Percentiles rank a stretch among this genome's conserved stretches.
phyloP scores from a whole-genome alignment of 1,284 basidiomycete species.

The Rhodotorula sp. region DNA sequence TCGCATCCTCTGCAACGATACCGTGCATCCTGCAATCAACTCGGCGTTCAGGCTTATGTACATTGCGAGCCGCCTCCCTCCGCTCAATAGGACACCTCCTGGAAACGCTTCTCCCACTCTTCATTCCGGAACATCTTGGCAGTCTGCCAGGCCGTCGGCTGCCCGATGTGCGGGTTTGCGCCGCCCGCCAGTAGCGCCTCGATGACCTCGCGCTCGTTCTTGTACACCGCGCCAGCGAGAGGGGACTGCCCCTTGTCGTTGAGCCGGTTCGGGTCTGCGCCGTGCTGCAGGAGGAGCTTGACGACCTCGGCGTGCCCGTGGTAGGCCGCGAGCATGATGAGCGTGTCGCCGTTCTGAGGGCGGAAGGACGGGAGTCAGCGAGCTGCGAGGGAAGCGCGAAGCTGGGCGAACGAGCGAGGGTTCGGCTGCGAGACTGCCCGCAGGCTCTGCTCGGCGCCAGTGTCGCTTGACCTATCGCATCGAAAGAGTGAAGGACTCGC shows the following conservation, averaged over 20 bases:
- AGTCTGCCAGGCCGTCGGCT: constrained; percentile 71
- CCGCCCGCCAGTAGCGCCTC: constrained; percentile 62
- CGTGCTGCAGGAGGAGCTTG: constrained; percentile 59
- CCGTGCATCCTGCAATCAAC: background rate
- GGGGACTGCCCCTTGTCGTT: constrained; percentile 80
- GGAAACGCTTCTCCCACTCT: constrained; percentile 21
- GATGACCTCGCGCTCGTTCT: constrained; percentile 64
- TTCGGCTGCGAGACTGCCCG: too few species aligned
- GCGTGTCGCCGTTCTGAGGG: constrained; percentile 63
- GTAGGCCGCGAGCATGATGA: constrained; percentile 77
- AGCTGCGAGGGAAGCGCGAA: background rate
- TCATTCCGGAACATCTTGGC: constrained; percentile 51
- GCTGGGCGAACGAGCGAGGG: too few species aligned
- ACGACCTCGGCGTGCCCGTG: constrained; percentile 67
- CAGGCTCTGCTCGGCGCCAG: too few species aligned
- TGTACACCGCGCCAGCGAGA: constrained; percentile 80
- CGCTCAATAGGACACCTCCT: background rate
- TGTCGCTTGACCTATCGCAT: too few species aligned
- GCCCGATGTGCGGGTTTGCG: constrained; percentile 68
- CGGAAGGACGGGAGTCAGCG: background rate
- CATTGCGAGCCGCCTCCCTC: background rate
- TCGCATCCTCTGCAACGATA: background rate
- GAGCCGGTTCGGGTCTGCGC: constrained; percentile 68
- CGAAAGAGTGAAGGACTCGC: constrained; percentile 1
- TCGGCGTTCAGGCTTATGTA: background rate